Evolutionary conservation across 2,329 filamentous ascomycete genomes (phyloP), one percentile per base, ranked within the genome.

Genomic region (Fusarium graminum): DNA sequence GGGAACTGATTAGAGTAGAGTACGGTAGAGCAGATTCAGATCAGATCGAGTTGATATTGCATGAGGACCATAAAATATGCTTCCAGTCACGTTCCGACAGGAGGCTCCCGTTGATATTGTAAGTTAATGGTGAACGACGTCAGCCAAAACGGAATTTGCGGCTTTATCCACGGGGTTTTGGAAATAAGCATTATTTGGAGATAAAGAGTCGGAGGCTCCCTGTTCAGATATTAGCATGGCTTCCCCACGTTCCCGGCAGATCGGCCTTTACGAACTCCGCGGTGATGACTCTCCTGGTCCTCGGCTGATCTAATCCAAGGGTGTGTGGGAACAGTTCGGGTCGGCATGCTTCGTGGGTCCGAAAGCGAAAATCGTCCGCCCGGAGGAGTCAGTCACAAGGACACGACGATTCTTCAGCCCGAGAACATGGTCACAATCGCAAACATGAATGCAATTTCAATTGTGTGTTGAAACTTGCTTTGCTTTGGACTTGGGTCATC

Each of bases 341-440:
- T 59, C 65, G 65, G 65, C 50, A 52, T 54, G 46, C 38, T 63
- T 60, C 7, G 39, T 34, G 30, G 49, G 50, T 58, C 66, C 65
- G 66, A 68, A 65, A 65, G 65, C 65, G 65, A 67, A 68, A 68
- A 67, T 44, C 46, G 59, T 26, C 59, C 59, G 42, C n/a, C 41
- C 51, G 44, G 34, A 36, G 16, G 43, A 36, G 17, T 45, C n/a
- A 49, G 52, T 68, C 65, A 66, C 41, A 52, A 43, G 60, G 44
- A 43, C 49, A 46, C 17, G 13, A 36, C 53, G 38, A 32, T 22
- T 52, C 19, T 7, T 28, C 42, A 39, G 17, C 22, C 22, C 22
- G 22, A 22, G 22, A 22, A 22, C 22, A 22, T 22, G 22, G 4
- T 22, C 22, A 6, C 22, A 22, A 22, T 26, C 6, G n/a, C 29